Conservation (phyloP, 2,329 filamentous ascomycete species). For the Alternaria arborescens region DNA sequence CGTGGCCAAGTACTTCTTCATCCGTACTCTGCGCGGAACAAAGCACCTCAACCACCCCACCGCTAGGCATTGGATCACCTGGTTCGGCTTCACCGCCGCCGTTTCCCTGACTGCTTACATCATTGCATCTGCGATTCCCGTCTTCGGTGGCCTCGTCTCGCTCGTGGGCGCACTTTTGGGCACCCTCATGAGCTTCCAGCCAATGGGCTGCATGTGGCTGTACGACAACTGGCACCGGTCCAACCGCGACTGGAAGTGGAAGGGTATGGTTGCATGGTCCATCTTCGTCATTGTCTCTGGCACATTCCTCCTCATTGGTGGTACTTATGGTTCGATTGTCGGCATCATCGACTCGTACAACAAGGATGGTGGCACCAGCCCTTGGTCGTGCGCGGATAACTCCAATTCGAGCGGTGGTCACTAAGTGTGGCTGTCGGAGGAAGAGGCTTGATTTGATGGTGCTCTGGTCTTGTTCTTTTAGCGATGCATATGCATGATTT, state of each 20-base stretch:
- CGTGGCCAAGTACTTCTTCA: conserved; percentile 58
- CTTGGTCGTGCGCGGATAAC: conserved; percentile 40
- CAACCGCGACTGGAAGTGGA: conserved; percentile 24
- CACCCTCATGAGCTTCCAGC: conserved; percentile 39
- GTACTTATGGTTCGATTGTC: conserved; percentile 38
- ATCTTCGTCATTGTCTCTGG: conserved; percentile 35
- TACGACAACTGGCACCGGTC: conserved; percentile 36
- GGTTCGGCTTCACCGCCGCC: conserved; percentile 33
- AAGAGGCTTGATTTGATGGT: neutral
- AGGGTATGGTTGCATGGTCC: conserved; percentile 33
- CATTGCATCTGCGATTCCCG: conserved; percentile 38
- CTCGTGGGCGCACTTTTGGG: conserved; percentile 39
- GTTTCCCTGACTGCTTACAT: conserved; percentile 32
- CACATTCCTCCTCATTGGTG: conserved; percentile 34
- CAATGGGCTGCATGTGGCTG: conserved; percentile 42
- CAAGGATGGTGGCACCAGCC: conserved; percentile 29
- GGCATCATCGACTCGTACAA: conserved; percentile 40
- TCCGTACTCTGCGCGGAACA: conserved; percentile 74
- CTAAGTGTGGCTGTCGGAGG: neutral
- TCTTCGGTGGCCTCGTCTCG: conserved; percentile 38
- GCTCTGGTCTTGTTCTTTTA: neutral
- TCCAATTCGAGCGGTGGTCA: conserved; percentile 27
- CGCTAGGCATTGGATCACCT: conserved; percentile 35
- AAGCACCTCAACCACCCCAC: conserved; percentile 62
- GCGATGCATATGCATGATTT: conserved; percentile 5